These are phyloP conservation scores for Paraphoma sp. DNA, from an alignment of 2,329 filamentous ascomycete species.

Conservation along the genomic window DNA sequence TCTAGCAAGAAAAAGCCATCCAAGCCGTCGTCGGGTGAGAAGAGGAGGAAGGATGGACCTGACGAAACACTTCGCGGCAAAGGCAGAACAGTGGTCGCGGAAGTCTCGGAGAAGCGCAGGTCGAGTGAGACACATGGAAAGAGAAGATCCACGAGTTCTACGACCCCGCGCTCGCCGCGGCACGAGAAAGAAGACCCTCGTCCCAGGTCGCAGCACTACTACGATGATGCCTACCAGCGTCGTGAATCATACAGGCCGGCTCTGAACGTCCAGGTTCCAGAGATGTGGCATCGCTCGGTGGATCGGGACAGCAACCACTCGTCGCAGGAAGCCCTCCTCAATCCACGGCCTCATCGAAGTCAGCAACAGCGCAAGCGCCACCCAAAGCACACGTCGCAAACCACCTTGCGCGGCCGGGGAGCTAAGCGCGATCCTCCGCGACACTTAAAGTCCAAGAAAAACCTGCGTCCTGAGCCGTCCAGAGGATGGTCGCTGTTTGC, in stretches of 20 bases:
- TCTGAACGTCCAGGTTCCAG: conserved; percentile 34
- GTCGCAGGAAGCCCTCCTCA: conserved; percentile 44
- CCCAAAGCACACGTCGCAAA: conserved; percentile 41
- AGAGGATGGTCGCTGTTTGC: conserved; percentile 39
- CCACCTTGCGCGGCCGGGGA: conserved; percentile 43
- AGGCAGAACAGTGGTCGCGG: conserved; percentile 28
- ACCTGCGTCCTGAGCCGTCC: conserved; percentile 29
- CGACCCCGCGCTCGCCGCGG: conserved; percentile 30
- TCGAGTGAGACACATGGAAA: conserved; percentile 33
- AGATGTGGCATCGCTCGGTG: conserved; percentile 37
- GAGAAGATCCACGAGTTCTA: conserved; percentile 32
- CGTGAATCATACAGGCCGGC: conserved; percentile 28
- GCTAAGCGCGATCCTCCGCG: conserved; percentile 45
- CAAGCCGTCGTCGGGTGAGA: conserved; percentile 33
- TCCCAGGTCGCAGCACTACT: conserved; percentile 23
- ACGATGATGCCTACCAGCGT: conserved; percentile 21
- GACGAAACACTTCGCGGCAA: conserved; percentile 31
- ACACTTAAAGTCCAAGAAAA: conserved; percentile 40
- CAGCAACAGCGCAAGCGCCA: conserved; percentile 41
- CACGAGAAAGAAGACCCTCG: conserved; percentile 28
- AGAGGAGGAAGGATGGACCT: conserved; percentile 38
- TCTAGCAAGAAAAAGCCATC: conserved; percentile 39
- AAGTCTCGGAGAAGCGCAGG: conserved; percentile 40
- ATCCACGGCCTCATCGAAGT: conserved; percentile 45
- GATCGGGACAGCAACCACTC: conserved; percentile 32